A percentile compares a stretch with the other conserved stretches of the same genome.
These are phyloP conservation scores for Mycosphaerella sp. DNA, from an alignment of 2,329 filamentous ascomycete species.

Conservation along the genomic window DNA sequence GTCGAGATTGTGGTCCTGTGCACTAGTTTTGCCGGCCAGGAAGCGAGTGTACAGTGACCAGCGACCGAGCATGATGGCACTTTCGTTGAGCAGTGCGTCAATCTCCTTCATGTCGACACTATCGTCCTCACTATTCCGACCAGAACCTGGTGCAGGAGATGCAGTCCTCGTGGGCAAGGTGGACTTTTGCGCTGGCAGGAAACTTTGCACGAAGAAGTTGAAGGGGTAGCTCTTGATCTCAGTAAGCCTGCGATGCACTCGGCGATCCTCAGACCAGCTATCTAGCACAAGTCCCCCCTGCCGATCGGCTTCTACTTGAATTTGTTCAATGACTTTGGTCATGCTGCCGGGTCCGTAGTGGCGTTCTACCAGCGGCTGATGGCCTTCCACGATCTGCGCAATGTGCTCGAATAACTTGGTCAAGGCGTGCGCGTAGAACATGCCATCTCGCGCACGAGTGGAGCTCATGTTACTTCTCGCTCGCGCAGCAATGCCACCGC, in stretches of 20 bases:
- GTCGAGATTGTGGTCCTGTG: constrained; percentile 19
- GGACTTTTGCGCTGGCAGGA: constrained; percentile 65
- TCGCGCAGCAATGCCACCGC: constrained; percentile 80
- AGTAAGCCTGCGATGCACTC: constrained; percentile 76
- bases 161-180: constrained; percentile 57
- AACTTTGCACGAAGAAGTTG: constrained; percentile 93
- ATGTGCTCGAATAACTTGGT: constrained; percentile 96
- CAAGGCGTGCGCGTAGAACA: constrained; percentile 86
- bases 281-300: constrained; percentile 95
- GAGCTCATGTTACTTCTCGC: constrained; percentile 73
- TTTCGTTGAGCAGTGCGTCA: constrained; percentile 79
- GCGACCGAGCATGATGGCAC: constrained; percentile 81
- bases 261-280: constrained; percentile 87
- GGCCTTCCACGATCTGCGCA: constrained; percentile 88
- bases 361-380: constrained; percentile 82
- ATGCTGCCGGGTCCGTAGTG: constrained; percentile 93
- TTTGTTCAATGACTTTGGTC: constrained; percentile 83
- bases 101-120: constrained; percentile 95
- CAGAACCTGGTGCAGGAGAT: constrained; percentile 62
- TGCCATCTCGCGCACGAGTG: constrained; percentile 62
- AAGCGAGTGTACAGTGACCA: constrained; percentile 94
- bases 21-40: constrained; percentile 70
- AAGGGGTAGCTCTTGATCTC: constrained; percentile 98
- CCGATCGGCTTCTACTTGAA: constrained; percentile 92
- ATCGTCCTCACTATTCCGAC: constrained; percentile 74